Evolutionary conservation across 768 basidiomycete genomes (phyloP).

Genomic region (Psilocybe subaeruginosa): DNA sequence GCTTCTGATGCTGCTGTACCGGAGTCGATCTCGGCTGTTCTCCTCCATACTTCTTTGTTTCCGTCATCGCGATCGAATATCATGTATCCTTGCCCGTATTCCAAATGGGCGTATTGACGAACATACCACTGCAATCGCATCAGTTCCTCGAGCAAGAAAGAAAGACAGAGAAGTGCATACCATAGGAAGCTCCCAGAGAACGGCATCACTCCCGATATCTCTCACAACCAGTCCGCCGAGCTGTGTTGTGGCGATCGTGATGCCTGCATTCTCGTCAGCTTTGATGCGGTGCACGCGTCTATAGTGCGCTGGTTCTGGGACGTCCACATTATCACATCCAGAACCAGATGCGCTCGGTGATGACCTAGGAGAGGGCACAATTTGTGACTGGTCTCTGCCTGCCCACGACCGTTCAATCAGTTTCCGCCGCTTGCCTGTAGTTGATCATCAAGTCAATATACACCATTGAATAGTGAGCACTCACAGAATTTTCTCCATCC

Average conservation of each 20-base stretch:
- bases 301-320: slow-evolving; percentile 38
- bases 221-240: slow-evolving; percentile 62
- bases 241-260: slow-evolving; percentile 60
- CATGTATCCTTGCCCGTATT: slow-evolving; percentile 73
- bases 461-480: slow-evolving; percentile 17
- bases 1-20: not conserved
- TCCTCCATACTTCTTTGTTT: slow-evolving; percentile 75
- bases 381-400: slow-evolving; percentile 47
- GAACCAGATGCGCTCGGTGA: not conserved
- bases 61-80: slow-evolving; percentile 65
- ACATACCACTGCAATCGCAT: slow-evolving; percentile 45
- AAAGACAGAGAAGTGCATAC: slow-evolving; percentile 34
- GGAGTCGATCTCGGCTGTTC: slow-evolving; percentile 30
- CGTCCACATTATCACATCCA: not conserved
- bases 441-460: slow-evolving; percentile 2
- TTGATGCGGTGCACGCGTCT: slow-evolving; percentile 71
- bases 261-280: slow-evolving; percentile 63
- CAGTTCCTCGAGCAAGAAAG: not conserved
- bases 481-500: slow-evolving; percentile 69
- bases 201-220: slow-evolving; percentile 48
- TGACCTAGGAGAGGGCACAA: slow-evolving; percentile 15
- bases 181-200: slow-evolving; percentile 66
- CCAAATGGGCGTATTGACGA: slow-evolving; percentile 64
- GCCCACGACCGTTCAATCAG: slow-evolving; percentile 56
- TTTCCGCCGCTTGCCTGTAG: slow-evolving; percentile 47